Evolutionary conservation across 257 asterid genomes (phyloP), one percentile per base, ranked within the genome.

Genomic region (Scutellaria barbata): DNA sequence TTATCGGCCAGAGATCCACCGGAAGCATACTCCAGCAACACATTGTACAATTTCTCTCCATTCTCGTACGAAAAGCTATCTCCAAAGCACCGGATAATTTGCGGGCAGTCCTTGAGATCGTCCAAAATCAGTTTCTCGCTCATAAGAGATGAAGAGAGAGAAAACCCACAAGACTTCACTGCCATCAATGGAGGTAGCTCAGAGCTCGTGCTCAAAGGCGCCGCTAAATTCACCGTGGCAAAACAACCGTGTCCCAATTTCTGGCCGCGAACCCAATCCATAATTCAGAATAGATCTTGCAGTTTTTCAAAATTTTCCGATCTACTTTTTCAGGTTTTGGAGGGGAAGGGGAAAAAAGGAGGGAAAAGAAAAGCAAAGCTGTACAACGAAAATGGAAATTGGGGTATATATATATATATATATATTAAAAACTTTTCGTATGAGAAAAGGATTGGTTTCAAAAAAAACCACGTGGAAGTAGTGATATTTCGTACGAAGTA

Each of bases 221-320:
- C 72, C n/a, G 88, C 90, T 53, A 87, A 60, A 64, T 51, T 73
- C 61, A 87, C 88, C 60, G 73, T 82, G 13, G 84, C 92, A 43
- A 87, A 87, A 74, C 88, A 81, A 1, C 92, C 92, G 37, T 79
- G 81, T 1, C 90, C 92, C 20, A 87, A 40, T 41, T 60, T 67
- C 6, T 79, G 80, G 68, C 92, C 86, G 65, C 88, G 81, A 69
- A 81, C 48, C 92, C 89, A 84, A 56, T 87, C 81, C 92, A 87
- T 86, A 3, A 39, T 16, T 42, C 47, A 6, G 17, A 40, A 59
- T 16, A 1, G 30, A 6, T 52, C 3, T 10, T 14, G 7, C 14
- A n/a, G 14, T 1, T 20, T 25, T 60, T 47, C 8, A 8, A 14
- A 35, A n/a, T 12, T 22, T 1, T 7, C 20, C 13, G 64, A 30